Percentiles rank a stretch among this genome's conserved stretches.
These are phyloP conservation scores for Geranium rotundifolium DNA, from an alignment of 345 rosid species.

Conservation along the genomic window DNA sequence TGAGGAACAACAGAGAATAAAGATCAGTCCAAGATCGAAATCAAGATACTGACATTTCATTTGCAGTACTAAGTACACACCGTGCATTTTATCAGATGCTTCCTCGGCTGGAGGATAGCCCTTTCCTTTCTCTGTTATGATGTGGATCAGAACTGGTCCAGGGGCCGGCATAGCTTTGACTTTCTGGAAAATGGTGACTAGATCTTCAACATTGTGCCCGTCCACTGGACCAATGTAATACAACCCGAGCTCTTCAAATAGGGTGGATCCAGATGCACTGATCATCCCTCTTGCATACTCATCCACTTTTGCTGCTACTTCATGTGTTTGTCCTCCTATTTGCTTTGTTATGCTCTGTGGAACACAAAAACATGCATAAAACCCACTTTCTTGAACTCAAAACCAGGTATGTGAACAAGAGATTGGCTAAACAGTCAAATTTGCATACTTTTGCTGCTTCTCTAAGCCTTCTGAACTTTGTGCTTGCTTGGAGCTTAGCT, in stretches of 20 bases:
- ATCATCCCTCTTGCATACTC: conserved; percentile 60
- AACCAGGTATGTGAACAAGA: not conserved
- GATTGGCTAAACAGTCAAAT: not conserved
- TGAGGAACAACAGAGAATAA: conserved; percentile 13
- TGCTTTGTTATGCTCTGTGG: conserved; percentile 45
- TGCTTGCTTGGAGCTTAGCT: conserved; percentile 49
- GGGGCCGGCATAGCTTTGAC: conserved; percentile 64
- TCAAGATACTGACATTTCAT: not conserved
- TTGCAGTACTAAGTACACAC: conserved; percentile 14
- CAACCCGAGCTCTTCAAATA: conserved; percentile 56
- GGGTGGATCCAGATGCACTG: conserved; percentile 49
- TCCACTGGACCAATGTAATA: conserved; percentile 62
- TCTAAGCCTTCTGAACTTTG: conserved; percentile 49
- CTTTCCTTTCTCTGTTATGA: conserved; percentile 67
- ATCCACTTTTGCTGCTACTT: conserved; percentile 65
- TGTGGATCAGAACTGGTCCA: conserved; percentile 63
- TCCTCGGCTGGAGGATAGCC: conserved; percentile 74
- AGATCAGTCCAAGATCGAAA: conserved; percentile 4
- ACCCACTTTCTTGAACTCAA: not conserved
- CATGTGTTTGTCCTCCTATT: conserved; percentile 38
- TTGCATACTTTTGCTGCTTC: conserved; percentile 49
- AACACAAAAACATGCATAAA: conserved; percentile 8
- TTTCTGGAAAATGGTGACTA: conserved; percentile 42
- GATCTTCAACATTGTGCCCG: conserved; percentile 56
- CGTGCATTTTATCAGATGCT: conserved; percentile 69